A percentile compares a stretch with the other conserved stretches of the same genome.
Conservation (phyloP, 1,139 yeast genomes). For the Nematodospora anomalae region DNA sequence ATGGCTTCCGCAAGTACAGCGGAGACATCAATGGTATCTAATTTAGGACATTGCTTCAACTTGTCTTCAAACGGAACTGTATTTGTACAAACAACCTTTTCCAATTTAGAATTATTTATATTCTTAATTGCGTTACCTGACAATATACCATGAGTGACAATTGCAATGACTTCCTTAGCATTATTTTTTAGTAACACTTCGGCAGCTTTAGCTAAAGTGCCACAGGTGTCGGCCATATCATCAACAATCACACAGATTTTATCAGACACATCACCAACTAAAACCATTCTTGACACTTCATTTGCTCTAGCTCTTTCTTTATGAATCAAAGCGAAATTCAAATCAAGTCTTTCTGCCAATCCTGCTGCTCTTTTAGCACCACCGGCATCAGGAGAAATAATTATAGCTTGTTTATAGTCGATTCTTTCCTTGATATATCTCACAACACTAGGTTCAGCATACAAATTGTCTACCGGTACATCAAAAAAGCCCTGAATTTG, state of each 20-base stretch:
- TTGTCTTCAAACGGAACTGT: conserved; percentile 69
- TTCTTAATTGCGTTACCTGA: conserved; percentile 69
- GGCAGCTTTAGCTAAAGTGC: conserved; percentile 76
- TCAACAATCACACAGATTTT: conserved; percentile 72
- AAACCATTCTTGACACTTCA: conserved; percentile 72
- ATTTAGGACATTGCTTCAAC: conserved; percentile 46
- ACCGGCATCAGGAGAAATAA: conserved; percentile 78
- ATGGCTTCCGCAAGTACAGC: conserved; percentile 78
- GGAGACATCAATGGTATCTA: conserved; percentile 70
- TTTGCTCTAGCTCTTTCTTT: conserved; percentile 80
- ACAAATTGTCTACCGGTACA: conserved; percentile 78
- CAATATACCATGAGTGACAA: conserved; percentile 79
- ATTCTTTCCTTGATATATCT: conserved; percentile 62
- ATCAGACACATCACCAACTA: conserved; percentile 74
- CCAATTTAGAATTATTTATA: conserved; percentile 55
- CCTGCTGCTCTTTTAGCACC: conserved; percentile 85
- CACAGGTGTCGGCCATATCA: conserved; percentile 87
- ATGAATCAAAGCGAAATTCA: conserved; percentile 77
- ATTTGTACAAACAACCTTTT: conserved; percentile 70
- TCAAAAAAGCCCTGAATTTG: conserved; percentile 83
- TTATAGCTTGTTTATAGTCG: conserved; percentile 49
- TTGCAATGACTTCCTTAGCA: conserved; percentile 74
- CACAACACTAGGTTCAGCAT: conserved; percentile 76
- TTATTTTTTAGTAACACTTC: conserved; percentile 60
- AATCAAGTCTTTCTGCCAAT: conserved; percentile 72